A percentile compares a stretch with the other conserved stretches of the same genome.
Evolutionary conservation across 768 basidiomycete genomes (phyloP).

Genomic region (Naganishia friedmannii): DNA sequence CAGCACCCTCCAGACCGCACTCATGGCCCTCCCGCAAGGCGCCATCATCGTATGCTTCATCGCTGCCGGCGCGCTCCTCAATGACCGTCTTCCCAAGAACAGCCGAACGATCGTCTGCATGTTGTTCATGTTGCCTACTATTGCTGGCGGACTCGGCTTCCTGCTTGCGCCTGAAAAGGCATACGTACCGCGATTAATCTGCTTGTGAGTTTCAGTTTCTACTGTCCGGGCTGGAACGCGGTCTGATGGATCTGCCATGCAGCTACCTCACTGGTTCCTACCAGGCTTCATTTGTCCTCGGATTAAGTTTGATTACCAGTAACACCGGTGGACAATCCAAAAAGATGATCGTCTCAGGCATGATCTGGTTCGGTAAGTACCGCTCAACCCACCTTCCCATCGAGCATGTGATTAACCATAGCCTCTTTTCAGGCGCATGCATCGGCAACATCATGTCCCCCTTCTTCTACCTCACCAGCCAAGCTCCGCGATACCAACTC

Average conservation of each 20-base stretch:
- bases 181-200: slow-evolving; percentile 49
- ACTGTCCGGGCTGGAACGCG: background rate
- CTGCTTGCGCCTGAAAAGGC: slow-evolving; percentile 48
- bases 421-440: slow-evolving; percentile 10
- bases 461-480: slow-evolving; percentile 29
- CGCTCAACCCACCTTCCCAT: slow-evolving; percentile 39
- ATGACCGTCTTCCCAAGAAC: slow-evolving; percentile 44
- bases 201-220: slow-evolving; percentile 39
- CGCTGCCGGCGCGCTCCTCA: slow-evolving; percentile 43
- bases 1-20: slow-evolving; percentile 46
- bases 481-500: slow-evolving; percentile 49
- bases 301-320: slow-evolving; percentile 51
- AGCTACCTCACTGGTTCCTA: slow-evolving; percentile 50
- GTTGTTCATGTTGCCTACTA: slow-evolving; percentile 50
- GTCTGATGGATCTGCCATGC: background rate
- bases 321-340: slow-evolving; percentile 55
- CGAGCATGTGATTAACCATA: slow-evolving; percentile 9
- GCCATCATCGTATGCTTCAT: slow-evolving; percentile 51
- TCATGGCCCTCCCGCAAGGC: slow-evolving; percentile 52
- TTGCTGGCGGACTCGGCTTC: slow-evolving; percentile 50
- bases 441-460: slow-evolving; percentile 22
- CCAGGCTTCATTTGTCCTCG: slow-evolving; percentile 49
- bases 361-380: slow-evolving; percentile 51
- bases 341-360: slow-evolving; percentile 47
- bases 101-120: slow-evolving; percentile 44